Evolutionary conservation across 345 rosid genomes (phyloP).

Genomic region (Populus alba): DNA sequence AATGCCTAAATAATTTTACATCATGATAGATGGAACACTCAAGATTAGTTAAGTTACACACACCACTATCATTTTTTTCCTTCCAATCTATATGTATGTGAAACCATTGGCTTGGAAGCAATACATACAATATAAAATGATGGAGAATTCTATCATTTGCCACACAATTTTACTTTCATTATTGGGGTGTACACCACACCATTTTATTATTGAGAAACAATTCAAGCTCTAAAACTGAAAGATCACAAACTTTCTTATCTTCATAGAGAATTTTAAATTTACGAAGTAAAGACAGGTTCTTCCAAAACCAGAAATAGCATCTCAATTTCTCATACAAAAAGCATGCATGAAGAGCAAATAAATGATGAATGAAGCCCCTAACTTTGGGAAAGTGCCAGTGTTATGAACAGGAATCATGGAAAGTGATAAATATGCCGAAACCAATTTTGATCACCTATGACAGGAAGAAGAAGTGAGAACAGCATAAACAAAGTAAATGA

Average conservation of each 20-base stretch:
- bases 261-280: background rate
- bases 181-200: background rate
- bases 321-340: background rate
- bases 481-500: background rate
- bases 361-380: background rate
- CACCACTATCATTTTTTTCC: background rate
- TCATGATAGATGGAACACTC: background rate
- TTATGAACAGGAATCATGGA: background rate
- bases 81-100: background rate
- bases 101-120: background rate
- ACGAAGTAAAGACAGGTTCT: background rate
- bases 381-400: background rate
- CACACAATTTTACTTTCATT: too few relatives aligned
- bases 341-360: background rate
- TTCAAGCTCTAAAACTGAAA: slow-evolving; percentile 1
- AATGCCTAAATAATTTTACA: background rate
- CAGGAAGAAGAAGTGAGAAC: background rate
- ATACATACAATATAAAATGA: background rate
- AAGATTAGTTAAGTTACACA: background rate
- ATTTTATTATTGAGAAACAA: background rate
- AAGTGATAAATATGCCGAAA: background rate
- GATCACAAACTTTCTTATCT: background rate
- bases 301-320: background rate
- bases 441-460: background rate
- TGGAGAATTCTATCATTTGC: background rate